Percentiles rank a stretch among this genome's conserved stretches.
Evolutionary conservation across 176 grass and related monocot species (phyloP).

Genomic region (Rhipidocladum racemiflorum): DNA sequence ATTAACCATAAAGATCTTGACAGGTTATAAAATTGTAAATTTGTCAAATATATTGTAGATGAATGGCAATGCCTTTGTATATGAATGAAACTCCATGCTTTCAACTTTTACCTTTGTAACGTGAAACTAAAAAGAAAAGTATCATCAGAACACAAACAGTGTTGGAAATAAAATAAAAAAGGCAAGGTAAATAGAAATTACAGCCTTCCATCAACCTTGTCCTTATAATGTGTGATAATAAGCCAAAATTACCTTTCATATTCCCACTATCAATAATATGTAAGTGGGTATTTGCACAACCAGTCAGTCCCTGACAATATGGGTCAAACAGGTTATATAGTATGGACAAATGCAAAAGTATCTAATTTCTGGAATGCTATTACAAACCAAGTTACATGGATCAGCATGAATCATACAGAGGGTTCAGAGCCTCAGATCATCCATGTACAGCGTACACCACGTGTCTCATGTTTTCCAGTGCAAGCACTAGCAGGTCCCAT

Average conservation of each 20-base stretch:
- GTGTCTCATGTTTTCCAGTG: neutral
- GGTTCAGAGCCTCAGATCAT: conserved; percentile 2
- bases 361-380: conserved; percentile 15
- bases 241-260: conserved; percentile 24
- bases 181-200: conserved; percentile 14
- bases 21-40: neutral
- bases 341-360: neutral
- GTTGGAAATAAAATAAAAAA: neutral
- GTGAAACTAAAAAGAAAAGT: neutral
- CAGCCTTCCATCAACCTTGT: neutral
- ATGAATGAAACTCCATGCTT: neutral
- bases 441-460: neutral
- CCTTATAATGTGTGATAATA: conserved; percentile 5
- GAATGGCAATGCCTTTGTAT: neutral
- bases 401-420: conserved; percentile 2
- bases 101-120: neutral
- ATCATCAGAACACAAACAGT: neutral
- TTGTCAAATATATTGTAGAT: conserved; percentile 7
- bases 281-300: conserved; percentile 26
- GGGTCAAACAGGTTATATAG: conserved; percentile 21
- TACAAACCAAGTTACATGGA: conserved; percentile 32
- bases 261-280: conserved; percentile 31
- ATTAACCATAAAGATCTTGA: conserved; percentile 8
- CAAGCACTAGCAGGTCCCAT: conserved; percentile 11
- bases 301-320: conserved; percentile 17